These are phyloP conservation scores for Xerocomus nothofagi DNA, from an alignment of 1,284 basidiomycete genomes.

Conservation along the genomic window DNA sequence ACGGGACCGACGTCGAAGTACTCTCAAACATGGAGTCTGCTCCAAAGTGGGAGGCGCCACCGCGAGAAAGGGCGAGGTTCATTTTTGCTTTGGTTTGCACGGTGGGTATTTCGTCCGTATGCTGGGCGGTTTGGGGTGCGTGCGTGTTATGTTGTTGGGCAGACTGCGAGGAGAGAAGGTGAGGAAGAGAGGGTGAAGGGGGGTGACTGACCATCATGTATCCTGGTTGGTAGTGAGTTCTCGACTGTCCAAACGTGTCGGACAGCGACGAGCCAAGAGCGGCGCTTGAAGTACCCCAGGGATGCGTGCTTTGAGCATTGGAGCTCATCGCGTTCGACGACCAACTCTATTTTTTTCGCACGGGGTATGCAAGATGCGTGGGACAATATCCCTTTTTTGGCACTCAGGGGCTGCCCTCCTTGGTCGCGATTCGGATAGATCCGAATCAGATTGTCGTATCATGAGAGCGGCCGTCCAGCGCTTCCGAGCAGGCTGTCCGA, in stretches of 20 bases:
- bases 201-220: constrained; percentile 61
- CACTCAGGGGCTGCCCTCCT: too few species aligned
- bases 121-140: constrained; percentile 55
- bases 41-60: constrained; percentile 65
- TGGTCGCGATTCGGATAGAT: too few species aligned
- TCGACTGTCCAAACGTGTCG: constrained; percentile 64
- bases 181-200: neutral
- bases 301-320: constrained; percentile 24
- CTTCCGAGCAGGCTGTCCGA: too few species aligned
- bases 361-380: too few species aligned
- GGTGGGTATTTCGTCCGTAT: constrained; percentile 65
- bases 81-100: constrained; percentile 77
- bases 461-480: too few species aligned
- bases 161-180: constrained; percentile 42
- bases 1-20: constrained; percentile 46
- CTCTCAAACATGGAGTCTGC: constrained; percentile 81
- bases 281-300: constrained; percentile 30
- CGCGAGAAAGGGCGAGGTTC: constrained; percentile 62
- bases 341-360: constrained; percentile 6
- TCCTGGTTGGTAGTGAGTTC: constrained; percentile 72
- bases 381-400: too few species aligned
- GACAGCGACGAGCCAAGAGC: constrained; percentile 32
- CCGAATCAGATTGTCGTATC: too few species aligned
- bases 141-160: constrained; percentile 58
- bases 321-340: constrained; percentile 23